Evolutionary conservation across 495 filamentous ascomycete species (phyloP).

Genomic region (Xylaria venustula): DNA sequence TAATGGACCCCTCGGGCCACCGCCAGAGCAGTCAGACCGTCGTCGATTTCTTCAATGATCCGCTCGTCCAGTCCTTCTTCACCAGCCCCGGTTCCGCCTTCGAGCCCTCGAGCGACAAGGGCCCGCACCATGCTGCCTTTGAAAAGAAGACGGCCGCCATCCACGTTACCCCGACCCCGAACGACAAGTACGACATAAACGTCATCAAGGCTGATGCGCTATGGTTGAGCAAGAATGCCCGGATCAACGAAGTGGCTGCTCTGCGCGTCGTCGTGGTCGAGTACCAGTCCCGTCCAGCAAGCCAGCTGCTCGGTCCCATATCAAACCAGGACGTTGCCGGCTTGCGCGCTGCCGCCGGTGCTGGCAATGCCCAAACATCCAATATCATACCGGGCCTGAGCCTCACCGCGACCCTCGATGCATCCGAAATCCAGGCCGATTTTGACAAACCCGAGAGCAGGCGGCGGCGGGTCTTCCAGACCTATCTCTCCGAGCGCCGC

Average conservation of each 20-base stretch:
- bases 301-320: slow-evolving; percentile 63
- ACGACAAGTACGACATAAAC: slow-evolving; percentile 68
- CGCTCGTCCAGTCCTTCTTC: slow-evolving; percentile 63
- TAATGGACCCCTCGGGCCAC: slow-evolving; percentile 53
- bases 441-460: slow-evolving; percentile 59
- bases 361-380: slow-evolving; percentile 51
- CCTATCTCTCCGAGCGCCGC: slow-evolving; percentile 69
- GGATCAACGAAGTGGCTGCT: slow-evolving; percentile 78
- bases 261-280: slow-evolving; percentile 79
- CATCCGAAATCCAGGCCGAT: slow-evolving; percentile 46
- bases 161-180: slow-evolving; percentile 69
- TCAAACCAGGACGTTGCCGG: slow-evolving; percentile 67
- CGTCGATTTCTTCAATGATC: slow-evolving; percentile 64
- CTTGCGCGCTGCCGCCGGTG: slow-evolving; percentile 63
- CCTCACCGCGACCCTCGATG: slow-evolving; percentile 40
- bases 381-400: slow-evolving; percentile 45
- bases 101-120: slow-evolving; percentile 47
- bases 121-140: slow-evolving; percentile 53
- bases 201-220: slow-evolving; percentile 81
- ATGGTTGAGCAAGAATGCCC: slow-evolving; percentile 76
- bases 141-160: slow-evolving; percentile 90
- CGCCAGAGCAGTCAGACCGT: slow-evolving; percentile 50
- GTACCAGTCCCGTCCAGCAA: slow-evolving; percentile 70
- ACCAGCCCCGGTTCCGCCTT: slow-evolving; percentile 64
- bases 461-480: slow-evolving; percentile 59